Evolutionary conservation across 2,329 filamentous ascomycete genomes (phyloP), one percentile per base, ranked within the genome.

Genomic region (Cadophora luteo-olivacea): DNA sequence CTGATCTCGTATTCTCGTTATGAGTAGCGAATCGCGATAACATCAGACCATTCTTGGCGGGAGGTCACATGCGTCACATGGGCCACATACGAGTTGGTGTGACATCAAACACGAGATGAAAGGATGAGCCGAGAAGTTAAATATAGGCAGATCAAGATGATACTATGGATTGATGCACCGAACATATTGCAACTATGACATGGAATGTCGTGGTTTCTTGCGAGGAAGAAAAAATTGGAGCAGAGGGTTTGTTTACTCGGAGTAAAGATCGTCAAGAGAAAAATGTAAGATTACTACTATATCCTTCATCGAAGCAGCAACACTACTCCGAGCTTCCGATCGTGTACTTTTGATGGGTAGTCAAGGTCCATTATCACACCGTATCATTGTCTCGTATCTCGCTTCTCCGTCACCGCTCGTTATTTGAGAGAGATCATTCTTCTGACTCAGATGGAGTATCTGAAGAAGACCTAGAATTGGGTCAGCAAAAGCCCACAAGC

Each of bases 391-490:
- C 38, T 45, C 14, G 9, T 45, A 11, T 45, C 16, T 14, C 14
- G 3, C 4, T 16, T 45, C 38, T 45, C 5, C 38, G 4, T 11
- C 33, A 36, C 11, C 38, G 38, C 38, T 45, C 38, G 3, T 45
- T 45, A 6, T 11, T 45, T 45, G 38, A 5, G 16, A 14, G 38
- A 3, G 11, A 16, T 8, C 38, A 45, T 14, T 16, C 14, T 45
- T 16, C 11, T 11, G 14, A 52, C 19, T 55, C 36, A 65, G 54
- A 69, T 22, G 3, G 64, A 65, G 49, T 69, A 69, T 45, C 65
- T 24, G 51, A 69, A 69, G 61, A 69, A 67, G 2, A 69, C 68
- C 68, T 69, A 24, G 11, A n/a, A 7, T 7, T 4, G 11, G 6
- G 14, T 62, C 64, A 60, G 57, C 32, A 29, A 32, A 12, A n/a